These are phyloP conservation scores for Bacidia gigantensis DNA, from an alignment of 495 filamentous ascomycete species.

Conservation along the genomic window DNA sequence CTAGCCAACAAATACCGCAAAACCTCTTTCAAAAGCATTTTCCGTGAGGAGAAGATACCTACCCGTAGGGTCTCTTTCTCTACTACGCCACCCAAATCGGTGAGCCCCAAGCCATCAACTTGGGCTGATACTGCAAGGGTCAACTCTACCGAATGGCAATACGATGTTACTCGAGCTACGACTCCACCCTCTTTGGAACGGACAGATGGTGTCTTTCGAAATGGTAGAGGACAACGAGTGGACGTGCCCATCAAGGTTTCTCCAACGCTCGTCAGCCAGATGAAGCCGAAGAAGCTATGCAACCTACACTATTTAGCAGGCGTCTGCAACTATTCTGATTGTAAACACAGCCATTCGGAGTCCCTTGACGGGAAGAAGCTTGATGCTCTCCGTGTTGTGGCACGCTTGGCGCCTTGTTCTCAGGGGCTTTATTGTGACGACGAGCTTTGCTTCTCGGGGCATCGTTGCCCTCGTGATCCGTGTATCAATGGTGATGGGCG, in stretches of 20 bases:
- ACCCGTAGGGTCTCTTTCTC: slow-evolving; percentile 13
- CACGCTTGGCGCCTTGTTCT: slow-evolving; percentile 16
- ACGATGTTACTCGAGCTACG: not conserved
- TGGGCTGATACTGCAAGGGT: slow-evolving; percentile 16
- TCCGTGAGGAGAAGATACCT: slow-evolving; percentile 18
- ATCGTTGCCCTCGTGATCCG: slow-evolving; percentile 17
- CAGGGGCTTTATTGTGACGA: slow-evolving; percentile 18
- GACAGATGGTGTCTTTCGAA: slow-evolving; percentile 11
- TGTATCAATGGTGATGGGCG: slow-evolving; percentile 1
- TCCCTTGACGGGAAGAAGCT: slow-evolving; percentile 16
- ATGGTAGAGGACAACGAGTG: slow-evolving; percentile 18
- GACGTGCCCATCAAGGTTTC: slow-evolving; percentile 16
- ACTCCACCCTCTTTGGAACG: not conserved
- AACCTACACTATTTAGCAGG: slow-evolving; percentile 20
- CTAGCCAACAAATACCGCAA: slow-evolving; percentile 14
- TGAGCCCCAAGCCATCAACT: slow-evolving; percentile 14
- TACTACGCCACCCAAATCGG: slow-evolving; percentile 4
- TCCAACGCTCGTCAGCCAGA: slow-evolving; percentile 11
- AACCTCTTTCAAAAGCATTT: slow-evolving; percentile 18
- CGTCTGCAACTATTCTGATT: slow-evolving; percentile 14
- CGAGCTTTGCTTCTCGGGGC: slow-evolving; percentile 19
- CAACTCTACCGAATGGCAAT: not conserved
- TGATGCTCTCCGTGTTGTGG: slow-evolving; percentile 18
- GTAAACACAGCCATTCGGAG: slow-evolving; percentile 17
- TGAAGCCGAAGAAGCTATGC: slow-evolving; percentile 19